A percentile compares a stretch with the other conserved stretches of the same genome.
phyloP scores from a whole-genome alignment of 192 early-diverging fungal genomes.

The Globomyces pollinis-pini region DNA sequence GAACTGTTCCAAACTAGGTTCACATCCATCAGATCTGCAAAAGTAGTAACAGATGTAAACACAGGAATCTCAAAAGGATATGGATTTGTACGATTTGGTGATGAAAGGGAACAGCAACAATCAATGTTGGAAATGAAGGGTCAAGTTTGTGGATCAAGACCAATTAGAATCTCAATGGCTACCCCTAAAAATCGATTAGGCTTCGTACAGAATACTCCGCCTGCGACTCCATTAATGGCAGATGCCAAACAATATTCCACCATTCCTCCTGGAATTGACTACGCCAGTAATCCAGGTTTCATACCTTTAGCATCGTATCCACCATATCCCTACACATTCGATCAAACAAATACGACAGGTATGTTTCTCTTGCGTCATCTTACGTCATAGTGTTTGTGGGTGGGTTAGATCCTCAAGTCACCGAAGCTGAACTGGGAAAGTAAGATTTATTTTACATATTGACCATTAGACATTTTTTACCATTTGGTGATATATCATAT shows the following conservation, averaged over 20 bases:
- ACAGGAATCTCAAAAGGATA: constrained; percentile 78
- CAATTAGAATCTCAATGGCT: constrained; percentile 84
- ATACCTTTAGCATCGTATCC: neutral
- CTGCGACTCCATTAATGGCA: neutral
- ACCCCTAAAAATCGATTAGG: constrained; percentile 50
- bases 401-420: constrained; percentile 71
- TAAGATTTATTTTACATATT: constrained; percentile 25
- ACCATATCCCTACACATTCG: constrained; percentile 19
- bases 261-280: too few species aligned
- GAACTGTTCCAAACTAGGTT: constrained; percentile 79
- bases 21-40: constrained; percentile 78
- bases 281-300: too few species aligned
- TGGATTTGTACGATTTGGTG: constrained; percentile 89
- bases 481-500: constrained; percentile 87
- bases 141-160: constrained; percentile 58
- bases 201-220: neutral
- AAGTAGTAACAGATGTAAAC: constrained; percentile 83
- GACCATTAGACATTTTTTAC: constrained; percentile 56
- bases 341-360: constrained; percentile 92
- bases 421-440: constrained; percentile 87
- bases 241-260: too few species aligned
- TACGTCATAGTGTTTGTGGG: constrained; percentile 99
- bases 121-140: constrained; percentile 91
- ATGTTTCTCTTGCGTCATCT: too few species aligned
- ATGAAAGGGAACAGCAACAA: constrained; percentile 80